Evolutionary conservation across 2,329 filamentous ascomycete species (phyloP).

Genomic region (Karstenula rhodostoma): DNA sequence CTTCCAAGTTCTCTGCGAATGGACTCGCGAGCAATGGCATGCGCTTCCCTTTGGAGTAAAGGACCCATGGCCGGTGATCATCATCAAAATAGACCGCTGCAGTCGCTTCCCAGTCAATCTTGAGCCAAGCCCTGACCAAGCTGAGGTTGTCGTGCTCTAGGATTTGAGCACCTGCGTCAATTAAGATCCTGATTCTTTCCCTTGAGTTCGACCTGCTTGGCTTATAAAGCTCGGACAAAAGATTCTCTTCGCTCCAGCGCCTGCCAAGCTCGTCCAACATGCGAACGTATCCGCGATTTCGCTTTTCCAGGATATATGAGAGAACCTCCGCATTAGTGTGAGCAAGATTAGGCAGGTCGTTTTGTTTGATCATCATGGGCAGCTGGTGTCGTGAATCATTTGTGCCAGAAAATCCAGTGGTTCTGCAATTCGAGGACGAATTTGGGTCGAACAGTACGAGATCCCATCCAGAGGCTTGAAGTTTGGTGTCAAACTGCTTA

Average conservation of each 20-base stretch:
- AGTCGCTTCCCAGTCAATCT: constrained; percentile 52
- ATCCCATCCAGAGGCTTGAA: constrained; percentile 74
- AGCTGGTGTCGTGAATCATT: constrained; percentile 70
- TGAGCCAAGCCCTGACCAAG: constrained; percentile 62
- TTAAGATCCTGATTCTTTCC: constrained; percentile 60
- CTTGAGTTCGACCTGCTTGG: constrained; percentile 20
- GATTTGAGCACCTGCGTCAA: constrained; percentile 71
- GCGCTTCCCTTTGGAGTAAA: constrained; percentile 49
- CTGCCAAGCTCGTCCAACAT: constrained; percentile 39
- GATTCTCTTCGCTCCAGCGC: constrained; percentile 55
- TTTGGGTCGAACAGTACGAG: constrained; percentile 58
- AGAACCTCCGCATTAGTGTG: constrained; percentile 73
- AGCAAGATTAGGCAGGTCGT: constrained; percentile 63
- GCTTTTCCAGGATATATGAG: constrained; percentile 62
- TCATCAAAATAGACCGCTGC: constrained; percentile 65
- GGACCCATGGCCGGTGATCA: constrained; percentile 56
- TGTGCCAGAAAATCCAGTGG: constrained; percentile 76
- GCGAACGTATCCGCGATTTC: constrained; percentile 60
- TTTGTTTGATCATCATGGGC: constrained; percentile 68
- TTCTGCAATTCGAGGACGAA: constrained; percentile 45
- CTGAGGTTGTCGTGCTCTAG: constrained; percentile 66
- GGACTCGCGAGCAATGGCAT: constrained; percentile 62
- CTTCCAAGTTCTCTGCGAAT: constrained; percentile 61
- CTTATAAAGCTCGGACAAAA: constrained; percentile 54
- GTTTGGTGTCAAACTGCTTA: constrained; percentile 69